A percentile compares a stretch with the other conserved stretches of the same genome.
Evolutionary conservation across 208 protist species (phyloP).

Genomic region (Crithidia bombi): DNA sequence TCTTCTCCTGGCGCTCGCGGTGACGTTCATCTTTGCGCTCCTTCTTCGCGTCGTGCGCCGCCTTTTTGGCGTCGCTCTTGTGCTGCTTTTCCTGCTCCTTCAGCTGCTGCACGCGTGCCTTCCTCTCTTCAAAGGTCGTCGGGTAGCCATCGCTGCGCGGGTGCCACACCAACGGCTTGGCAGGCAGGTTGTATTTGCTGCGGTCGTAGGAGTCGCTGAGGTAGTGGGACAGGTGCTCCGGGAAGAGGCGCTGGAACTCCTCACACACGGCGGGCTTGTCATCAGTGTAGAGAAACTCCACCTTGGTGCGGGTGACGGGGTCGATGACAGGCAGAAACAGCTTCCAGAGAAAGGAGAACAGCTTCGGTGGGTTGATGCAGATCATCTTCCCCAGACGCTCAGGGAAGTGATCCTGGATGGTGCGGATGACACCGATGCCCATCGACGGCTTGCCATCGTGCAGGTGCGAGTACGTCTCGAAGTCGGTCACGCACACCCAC

Average conservation of each 20-base stretch:
- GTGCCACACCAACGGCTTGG: slow-evolving; percentile 60
- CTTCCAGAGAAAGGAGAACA: slow-evolving; percentile 84
- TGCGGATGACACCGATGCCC: slow-evolving; percentile 57
- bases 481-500: slow-evolving; percentile 88
- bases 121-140: slow-evolving; percentile 39
- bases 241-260: slow-evolving; percentile 72
- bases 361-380: slow-evolving; percentile 76
- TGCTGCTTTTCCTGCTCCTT: slow-evolving; percentile 41
- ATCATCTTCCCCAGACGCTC: slow-evolving; percentile 87
- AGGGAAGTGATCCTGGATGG: slow-evolving; percentile 84
- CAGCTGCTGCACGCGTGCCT: slow-evolving; percentile 39
- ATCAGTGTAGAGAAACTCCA: slow-evolving; percentile 79
- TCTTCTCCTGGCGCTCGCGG: slow-evolving; percentile 11
- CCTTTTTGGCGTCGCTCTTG: slow-evolving; percentile 33
- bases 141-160: slow-evolving; percentile 52
- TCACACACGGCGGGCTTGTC: slow-evolving; percentile 60
- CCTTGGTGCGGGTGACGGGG: slow-evolving; percentile 77
- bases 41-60: slow-evolving; percentile 35
- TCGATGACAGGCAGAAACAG: slow-evolving; percentile 76
- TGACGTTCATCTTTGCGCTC: slow-evolving; percentile 11
- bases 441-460: slow-evolving; percentile 73
- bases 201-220: slow-evolving; percentile 76
- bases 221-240: slow-evolving; percentile 50
- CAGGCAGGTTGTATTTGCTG: slow-evolving; percentile 60
- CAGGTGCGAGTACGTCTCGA: slow-evolving; percentile 84